Evolutionary conservation across 345 rosid species (phyloP), one percentile per base, ranked within the genome.

Genomic region (Crucihimalaya himalaica): DNA sequence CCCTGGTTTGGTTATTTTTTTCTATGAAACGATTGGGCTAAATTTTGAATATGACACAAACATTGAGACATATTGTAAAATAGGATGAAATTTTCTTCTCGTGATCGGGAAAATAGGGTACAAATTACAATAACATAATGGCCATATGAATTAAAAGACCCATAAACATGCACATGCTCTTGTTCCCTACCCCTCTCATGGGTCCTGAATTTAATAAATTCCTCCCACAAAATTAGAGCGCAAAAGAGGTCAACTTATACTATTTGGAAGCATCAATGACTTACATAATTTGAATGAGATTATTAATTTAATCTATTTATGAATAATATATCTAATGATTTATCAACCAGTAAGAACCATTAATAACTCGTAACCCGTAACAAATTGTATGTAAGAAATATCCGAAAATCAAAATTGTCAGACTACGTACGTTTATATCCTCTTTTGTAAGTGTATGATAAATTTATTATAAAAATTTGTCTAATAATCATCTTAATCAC

Each of bases 131-230:
- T 63, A 70, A 55, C 61, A 70, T 39, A 56, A 64, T 77, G 67
- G 71, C 67, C 76, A 56, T 61, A 68, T 47, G 72, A 70, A 64
- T 63, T 70, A 47, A 63, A 68, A 47, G 60, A 70, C 66, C 61
- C 72, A 77, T 64, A 62, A 51, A 77, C 80, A 77, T 70, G 25
- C 80, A 77, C 80, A 77, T 77, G 80, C 76, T 29, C 68, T 70
- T 64, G 80, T 64, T 76, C 75, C 80, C 80, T 45, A 35, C 27
- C 39, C 70, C 32, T 69, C 70, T 62, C 67, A 48, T 71, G 72
- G 80, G 68, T 58, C 76, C 61, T 20, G 37, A 48, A 47, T 64
- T 71, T 71, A 31, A 57, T 64, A 64, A 77, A 70, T 56, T 64
- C 67, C 71, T 76, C 72, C 80, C 80, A 70, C 72, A 68, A 45